phyloP scores from a whole-genome alignment of 2,329 filamentous ascomycete genomes.

The Trichophaea hybrida region DNA sequence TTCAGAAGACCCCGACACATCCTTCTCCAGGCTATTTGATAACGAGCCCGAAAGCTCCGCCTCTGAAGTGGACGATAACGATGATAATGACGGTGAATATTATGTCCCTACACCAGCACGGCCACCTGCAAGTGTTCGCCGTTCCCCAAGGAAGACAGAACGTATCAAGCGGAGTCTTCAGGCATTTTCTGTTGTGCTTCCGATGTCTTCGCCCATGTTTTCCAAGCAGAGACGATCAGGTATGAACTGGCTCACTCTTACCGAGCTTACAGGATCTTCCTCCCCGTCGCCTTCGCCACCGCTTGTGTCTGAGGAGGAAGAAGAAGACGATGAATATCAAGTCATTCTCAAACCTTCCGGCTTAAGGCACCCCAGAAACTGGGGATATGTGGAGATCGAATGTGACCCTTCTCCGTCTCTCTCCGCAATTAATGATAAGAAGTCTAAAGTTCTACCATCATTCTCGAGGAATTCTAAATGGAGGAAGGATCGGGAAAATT shows the following conservation, averaged over 20 bases:
- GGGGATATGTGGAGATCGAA: neutral
- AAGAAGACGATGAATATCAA: neutral
- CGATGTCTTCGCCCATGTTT: neutral
- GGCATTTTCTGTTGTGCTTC: neutral
- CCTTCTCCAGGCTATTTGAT: neutral
- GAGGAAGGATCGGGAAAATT: neutral
- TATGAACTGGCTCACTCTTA: neutral
- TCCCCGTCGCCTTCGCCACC: neutral
- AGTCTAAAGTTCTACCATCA: neutral
- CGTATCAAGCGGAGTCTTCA: conserved; percentile 14
- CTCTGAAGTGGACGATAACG: neutral
- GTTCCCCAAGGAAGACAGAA: conserved; percentile 12
- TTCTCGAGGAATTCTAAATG: neutral
- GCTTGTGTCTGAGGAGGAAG: neutral
- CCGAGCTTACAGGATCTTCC: neutral
- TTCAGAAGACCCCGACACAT: neutral
- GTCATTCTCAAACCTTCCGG: neutral
- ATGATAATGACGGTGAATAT: conserved; percentile 10
- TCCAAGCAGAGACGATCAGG: neutral
- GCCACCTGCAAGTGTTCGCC: conserved; percentile 11
- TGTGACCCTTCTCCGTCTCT: neutral
- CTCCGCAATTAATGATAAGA: neutral
- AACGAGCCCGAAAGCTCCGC: neutral
- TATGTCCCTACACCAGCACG: conserved; percentile 11
- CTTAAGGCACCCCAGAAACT: neutral